Evolutionary conservation across 1,284 basidiomycete genomes (phyloP), one percentile per base, ranked within the genome.

Genomic region (Trichosporon sp.): DNA sequence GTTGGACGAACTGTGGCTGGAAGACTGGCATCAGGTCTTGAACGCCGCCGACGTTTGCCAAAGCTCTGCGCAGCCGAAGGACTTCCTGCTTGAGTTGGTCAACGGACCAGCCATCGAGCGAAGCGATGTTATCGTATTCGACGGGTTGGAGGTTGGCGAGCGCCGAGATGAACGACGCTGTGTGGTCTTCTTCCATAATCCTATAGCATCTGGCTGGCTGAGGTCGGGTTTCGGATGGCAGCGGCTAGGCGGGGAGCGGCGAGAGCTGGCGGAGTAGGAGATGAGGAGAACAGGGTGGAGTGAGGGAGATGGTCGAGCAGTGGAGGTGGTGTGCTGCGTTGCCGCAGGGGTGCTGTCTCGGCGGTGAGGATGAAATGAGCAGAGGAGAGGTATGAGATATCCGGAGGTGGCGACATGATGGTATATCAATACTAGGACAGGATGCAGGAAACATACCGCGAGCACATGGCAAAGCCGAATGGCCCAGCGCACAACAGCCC

Each of bases 1-100:
- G 63, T 60, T 60, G 56, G n/a, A 60, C 56, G 27, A 60, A 60
- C 56, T 60, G 56, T 60, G 56, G 56, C 56, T 60, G 56, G 29
- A 60, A 60, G 15, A 60, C 56, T 5, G 56, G 56, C 56, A 60
- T 60, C 27, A 62, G 13, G 23, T 56, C 62, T 47, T 38, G 31
- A 6, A 23, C 62, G 23, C 38, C 51, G 31, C 67, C 44, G 12
- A 60, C 64, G 13, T 34, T 15, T 25, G 65, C 65, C 0, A 74
- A 56, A 4, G 66, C 68, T 23, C 72, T 68, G 18, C 77, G 76
- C 7, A 78, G 69, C 13, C 73, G 71, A 12, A 78, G 38, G n/a
- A 78, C 74, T 63, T 78, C 77, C 13, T 68, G 68, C 64, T 75
- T 75, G 8, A 78, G 72, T 53, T 76, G 74, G 23, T 75, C 76